These are phyloP conservation scores for Didymella keratinophila DNA, from an alignment of 2,329 filamentous ascomycete species.

Conservation along the genomic window DNA sequence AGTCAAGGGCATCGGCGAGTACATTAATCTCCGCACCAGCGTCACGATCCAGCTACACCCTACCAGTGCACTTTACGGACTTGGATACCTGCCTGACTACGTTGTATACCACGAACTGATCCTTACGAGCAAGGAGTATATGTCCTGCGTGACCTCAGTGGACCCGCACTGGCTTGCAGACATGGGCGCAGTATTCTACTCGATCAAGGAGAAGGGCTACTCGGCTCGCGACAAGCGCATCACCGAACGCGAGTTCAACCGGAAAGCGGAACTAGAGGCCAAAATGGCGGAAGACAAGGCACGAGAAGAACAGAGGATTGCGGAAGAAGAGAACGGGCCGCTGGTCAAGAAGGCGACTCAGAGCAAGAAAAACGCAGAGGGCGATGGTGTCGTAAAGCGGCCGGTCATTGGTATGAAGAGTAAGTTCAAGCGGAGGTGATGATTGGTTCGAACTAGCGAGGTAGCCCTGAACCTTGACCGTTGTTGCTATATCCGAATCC, in stretches of 20 bases:
- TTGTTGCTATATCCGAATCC: neutral
- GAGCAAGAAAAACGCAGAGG: constrained; percentile 39
- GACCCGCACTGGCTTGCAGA: constrained; percentile 98
- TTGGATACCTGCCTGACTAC: constrained; percentile 94
- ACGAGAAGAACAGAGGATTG: constrained; percentile 64
- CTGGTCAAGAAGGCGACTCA: constrained; percentile 35
- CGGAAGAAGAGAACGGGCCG: constrained; percentile 46
- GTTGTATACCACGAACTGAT: constrained; percentile 98
- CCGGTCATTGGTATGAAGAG: constrained; percentile 44
- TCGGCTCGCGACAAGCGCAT: constrained; percentile 84
- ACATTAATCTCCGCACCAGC: constrained; percentile 93
- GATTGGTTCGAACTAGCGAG: neutral
- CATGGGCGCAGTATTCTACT: constrained; percentile 95
- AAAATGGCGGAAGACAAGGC: constrained; percentile 89
- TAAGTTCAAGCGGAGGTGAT: constrained; percentile 32
- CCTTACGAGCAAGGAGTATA: constrained; percentile 95
- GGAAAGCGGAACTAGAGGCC: constrained; percentile 89
- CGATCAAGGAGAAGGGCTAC: constrained; percentile 96
- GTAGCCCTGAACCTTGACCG: neutral
- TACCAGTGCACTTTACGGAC: constrained; percentile 89
- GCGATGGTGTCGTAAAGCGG: constrained; percentile 53
- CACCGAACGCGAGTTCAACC: constrained; percentile 90
- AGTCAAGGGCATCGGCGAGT: constrained; percentile 95
- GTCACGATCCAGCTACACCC: constrained; percentile 95
- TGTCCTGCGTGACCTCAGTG: constrained; percentile 94